Evolutionary conservation across 108 stramenopile genomes (phyloP), one percentile per base, ranked within the genome.

Genomic region (Stephanodiscus triporus): DNA sequence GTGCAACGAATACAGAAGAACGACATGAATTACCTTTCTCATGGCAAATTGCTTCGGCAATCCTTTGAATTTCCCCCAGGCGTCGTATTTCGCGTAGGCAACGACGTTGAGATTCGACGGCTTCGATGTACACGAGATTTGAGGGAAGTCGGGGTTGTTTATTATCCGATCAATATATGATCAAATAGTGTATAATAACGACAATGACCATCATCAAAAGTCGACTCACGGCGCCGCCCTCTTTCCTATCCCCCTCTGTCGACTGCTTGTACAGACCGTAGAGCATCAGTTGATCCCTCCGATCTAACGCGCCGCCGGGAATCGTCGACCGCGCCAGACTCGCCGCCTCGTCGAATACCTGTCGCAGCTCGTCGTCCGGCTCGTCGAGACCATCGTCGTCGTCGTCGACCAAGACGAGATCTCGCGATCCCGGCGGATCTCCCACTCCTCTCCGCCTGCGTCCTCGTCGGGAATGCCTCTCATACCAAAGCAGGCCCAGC

Each of bases 231-330:
- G 78, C 80, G 29, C 73, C 47, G 7, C 69, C 38, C 10, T 37
- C 57, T 57, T 69, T 66, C 43, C 73, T 72, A 77, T 95, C 89
- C 45, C 97, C 97, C 55, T 75, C 63, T 11, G 81, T 84, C 16
- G 89, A 89, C 75, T 97, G 97, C 48, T 97, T 97, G 84, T 92
- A 97, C 45, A 96, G 65, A 2, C 84, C 90, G 75, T 97, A 97
- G 9, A 96, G 69, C 70, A 91, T 82, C 4, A 97, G 76, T 71
- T 92, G 87, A 59, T 94, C 89, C n/a, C 65, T 76, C 40, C 38
- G 47, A 61, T 76, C 78, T 29, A 84, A 55, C 14, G 30, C 37
- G 60, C 49, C 69, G 51, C 68, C 30, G 9, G 72, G n/a, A n/a
- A n/a, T 51, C 22, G 70, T 60, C 51, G 54, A 40, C 34, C 64